Conservation (phyloP, 1,284 basidiomycete species). For the Leccinum subrobustum region DNA sequence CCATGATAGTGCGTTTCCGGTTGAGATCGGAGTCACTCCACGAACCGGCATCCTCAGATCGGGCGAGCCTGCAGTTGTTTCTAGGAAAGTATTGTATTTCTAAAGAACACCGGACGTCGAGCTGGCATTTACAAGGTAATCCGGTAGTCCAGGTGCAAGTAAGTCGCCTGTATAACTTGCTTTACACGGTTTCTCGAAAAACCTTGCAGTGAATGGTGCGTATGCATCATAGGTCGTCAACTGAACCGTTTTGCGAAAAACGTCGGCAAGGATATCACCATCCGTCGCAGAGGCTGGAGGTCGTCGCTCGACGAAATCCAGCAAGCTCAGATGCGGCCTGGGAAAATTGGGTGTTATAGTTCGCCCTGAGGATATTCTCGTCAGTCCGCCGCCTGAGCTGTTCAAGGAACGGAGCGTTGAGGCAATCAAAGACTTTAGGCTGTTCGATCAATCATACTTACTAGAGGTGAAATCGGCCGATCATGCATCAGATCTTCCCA, state of each 20-base stretch:
- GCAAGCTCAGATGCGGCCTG: background rate
- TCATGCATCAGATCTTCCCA: background rate
- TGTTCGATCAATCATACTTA: too few relatives aligned
- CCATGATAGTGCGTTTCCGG: background rate
- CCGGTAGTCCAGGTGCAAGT: background rate
- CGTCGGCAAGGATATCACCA: background rate
- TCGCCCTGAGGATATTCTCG: background rate
- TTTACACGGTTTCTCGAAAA: background rate
- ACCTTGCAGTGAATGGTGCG: background rate
- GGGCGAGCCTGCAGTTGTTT: too few relatives aligned
- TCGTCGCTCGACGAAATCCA: background rate
- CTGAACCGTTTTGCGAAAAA: background rate
- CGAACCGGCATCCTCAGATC: too few relatives aligned
- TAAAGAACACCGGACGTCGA: background rate
- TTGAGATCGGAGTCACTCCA: too few relatives aligned
- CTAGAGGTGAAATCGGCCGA: background rate
- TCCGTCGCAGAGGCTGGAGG: background rate
- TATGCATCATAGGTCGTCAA: background rate
- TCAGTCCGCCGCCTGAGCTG: background rate
- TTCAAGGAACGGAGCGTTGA: background rate
- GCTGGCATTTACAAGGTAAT: background rate
- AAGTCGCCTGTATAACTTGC: too few relatives aligned
- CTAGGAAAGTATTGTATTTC: too few relatives aligned
- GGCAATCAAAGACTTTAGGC: too few relatives aligned
- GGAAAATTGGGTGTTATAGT: constrained; percentile 5